Evolutionary conservation across 1,284 basidiomycete genomes (phyloP).

Genomic region (Phlebopus sp.): DNA sequence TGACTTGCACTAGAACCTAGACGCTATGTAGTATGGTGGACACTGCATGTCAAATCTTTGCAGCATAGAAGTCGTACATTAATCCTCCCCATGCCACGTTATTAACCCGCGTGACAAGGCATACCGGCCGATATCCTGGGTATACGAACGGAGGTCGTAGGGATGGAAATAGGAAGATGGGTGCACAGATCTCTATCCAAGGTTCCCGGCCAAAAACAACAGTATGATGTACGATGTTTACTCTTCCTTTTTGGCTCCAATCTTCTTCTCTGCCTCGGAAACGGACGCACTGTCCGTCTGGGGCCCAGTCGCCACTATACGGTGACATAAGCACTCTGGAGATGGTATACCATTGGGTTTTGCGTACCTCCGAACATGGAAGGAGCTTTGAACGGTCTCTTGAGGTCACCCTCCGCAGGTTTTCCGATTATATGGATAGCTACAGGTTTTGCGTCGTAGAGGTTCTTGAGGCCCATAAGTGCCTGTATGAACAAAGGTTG

Average conservation of each 20-base stretch:
- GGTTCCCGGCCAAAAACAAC: slow-evolving; percentile 11
- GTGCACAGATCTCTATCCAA: slow-evolving; percentile 16
- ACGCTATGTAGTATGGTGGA: slow-evolving; percentile 29
- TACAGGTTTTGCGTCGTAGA: slow-evolving; percentile 84
- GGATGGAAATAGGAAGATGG: neutral
- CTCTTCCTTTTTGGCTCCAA: slow-evolving; percentile 78
- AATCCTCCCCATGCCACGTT: neutral
- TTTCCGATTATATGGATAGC: slow-evolving; percentile 77
- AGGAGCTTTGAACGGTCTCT: slow-evolving; percentile 87
- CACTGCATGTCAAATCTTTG: slow-evolving; percentile 28
- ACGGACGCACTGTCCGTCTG: slow-evolving; percentile 84
- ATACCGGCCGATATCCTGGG: neutral
- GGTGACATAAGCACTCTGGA: neutral
- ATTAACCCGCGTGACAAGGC: neutral
- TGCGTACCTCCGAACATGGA: slow-evolving; percentile 69
- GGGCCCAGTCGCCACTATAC: slow-evolving; percentile 50
- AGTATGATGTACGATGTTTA: slow-evolving; percentile 30
- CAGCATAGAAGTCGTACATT: neutral
- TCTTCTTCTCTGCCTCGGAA: slow-evolving; percentile 83
- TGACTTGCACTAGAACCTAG: slow-evolving; percentile 57
- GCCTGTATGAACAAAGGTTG: slow-evolving; percentile 91
- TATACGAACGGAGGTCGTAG: neutral
- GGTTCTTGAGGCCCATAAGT: slow-evolving; percentile 84
- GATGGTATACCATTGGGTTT: slow-evolving; percentile 6
- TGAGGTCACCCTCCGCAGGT: slow-evolving; percentile 81